Base-by-base conservation (phyloP, 768 basidiomycete species). In the Tulasnella calospora region DNA sequence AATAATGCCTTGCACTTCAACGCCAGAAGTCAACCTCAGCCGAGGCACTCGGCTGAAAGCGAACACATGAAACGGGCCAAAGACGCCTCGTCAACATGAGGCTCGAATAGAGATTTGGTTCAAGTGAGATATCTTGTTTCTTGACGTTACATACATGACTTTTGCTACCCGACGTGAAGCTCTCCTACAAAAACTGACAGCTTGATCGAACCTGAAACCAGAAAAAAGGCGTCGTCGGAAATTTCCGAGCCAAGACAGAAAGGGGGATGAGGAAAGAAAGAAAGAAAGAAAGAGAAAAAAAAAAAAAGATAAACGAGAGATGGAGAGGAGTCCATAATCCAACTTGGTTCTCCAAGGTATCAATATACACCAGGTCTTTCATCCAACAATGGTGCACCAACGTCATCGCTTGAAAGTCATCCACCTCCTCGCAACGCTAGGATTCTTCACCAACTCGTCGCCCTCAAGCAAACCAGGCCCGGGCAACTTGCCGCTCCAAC, bases 371-470 rank as follows among this genome's bases (percentile, higher is more conserved):
- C 61, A 67, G 21, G 19, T 47, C 46, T 7, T 67, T 67, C 61
- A 67, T 15, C 27, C 30, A 27, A 30, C 71, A 67, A 13, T 9
- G 23, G 27, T 15, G 23, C 12, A 12, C 38, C 33, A 23, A 33
- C 69, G 21, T 78, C 71, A 78, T 73, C 69, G 35, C 44, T 73
- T 70, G 77, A 78, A 78, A 35, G 40, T 71, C 40, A 78, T 78
- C 77, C 77, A 78, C n/a, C 77, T 36, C 38, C 77, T 44, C 35
- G 77, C 77, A 23, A 73, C 70, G 77, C 77, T 78, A 27, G 77
- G 41, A 36, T 73, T 70, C 71, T 78, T 78, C 36, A 78, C 77
- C 27, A 78, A 44, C 33, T 78, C 77, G 69, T 78, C 77, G 41
- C 44, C 70, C 19, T 27, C 67, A 23, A 78, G 46, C 33, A 78